A percentile compares a stretch with the other conserved stretches of the same genome.
phyloP scores from a whole-genome alignment of 345 rosid species.

The Murraya koenigii region DNA sequence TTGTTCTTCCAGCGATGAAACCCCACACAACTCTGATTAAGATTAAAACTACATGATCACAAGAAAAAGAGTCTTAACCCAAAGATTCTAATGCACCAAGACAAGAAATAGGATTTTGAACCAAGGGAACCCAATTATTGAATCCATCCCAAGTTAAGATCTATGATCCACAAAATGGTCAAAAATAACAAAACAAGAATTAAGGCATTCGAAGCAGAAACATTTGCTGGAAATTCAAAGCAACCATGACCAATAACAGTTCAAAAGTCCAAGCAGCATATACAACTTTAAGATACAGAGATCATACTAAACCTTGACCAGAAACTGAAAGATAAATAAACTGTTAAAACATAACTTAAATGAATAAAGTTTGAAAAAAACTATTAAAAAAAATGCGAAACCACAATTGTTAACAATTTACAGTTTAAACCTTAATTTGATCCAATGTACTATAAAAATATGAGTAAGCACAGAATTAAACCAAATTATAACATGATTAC shows the following conservation, averaged over 20 bases:
- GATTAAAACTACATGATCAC: background rate
- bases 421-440: background rate
- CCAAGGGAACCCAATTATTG: background rate
- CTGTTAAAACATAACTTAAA: background rate
- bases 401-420: background rate
- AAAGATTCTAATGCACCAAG: background rate
- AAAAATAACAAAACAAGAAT: background rate
- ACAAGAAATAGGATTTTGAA: background rate
- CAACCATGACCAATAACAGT: background rate
- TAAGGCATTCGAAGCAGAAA: background rate
- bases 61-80: background rate
- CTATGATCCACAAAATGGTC: background rate
- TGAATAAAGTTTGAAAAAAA: background rate
- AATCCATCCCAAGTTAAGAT: background rate
- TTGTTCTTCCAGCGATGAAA: constrained; percentile 5
- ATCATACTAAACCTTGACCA: background rate
- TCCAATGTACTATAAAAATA: background rate
- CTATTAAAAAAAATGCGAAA: background rate
- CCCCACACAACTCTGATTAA: background rate
- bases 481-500: background rate
- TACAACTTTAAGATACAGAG: background rate
- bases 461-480: background rate
- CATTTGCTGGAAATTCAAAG: background rate
- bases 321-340: background rate
- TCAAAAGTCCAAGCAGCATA: background rate